phyloP scores from a whole-genome alignment of 768 basidiomycete genomes.

The Mycena venus region DNA sequence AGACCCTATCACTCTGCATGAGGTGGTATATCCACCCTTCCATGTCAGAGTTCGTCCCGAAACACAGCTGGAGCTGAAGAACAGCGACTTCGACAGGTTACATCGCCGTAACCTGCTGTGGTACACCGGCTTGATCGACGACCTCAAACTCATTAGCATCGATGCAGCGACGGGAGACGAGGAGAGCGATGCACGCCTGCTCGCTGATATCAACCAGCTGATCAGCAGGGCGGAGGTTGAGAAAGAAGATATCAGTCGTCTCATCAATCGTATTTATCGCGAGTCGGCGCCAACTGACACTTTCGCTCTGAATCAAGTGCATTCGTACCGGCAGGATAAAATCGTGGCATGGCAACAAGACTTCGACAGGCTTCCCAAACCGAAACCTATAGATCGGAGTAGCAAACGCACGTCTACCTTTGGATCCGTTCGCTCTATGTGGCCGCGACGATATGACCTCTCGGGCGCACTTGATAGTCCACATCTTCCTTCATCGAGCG shows the following conservation, averaged over 20 bases:
- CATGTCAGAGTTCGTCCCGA: constrained; percentile 89
- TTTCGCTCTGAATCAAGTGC: constrained; percentile 87
- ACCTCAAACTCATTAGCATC: constrained; percentile 81
- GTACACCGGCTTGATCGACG: constrained; percentile 83
- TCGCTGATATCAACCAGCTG: constrained; percentile 73
- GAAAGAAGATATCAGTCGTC: constrained; percentile 75
- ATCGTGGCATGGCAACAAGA: constrained; percentile 98
- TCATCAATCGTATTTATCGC: constrained; percentile 86
- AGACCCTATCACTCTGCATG: constrained; percentile 85
- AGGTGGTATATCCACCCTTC: constrained; percentile 91
- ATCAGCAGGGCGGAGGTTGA: constrained; percentile 83
- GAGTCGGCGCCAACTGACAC: constrained; percentile 88
- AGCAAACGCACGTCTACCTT: constrained; percentile 74
- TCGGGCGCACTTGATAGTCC: constrained; percentile 65
- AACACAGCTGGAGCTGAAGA: constrained; percentile 90
- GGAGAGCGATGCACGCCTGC: constrained; percentile 72
- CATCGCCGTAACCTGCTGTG: constrained; percentile 78
- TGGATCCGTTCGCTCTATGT: constrained; percentile 78
- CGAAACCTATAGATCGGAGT: constrained; percentile 66
- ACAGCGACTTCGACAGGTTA: constrained; percentile 87
- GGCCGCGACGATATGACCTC: constrained; percentile 74
- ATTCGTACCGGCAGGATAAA: constrained; percentile 90
- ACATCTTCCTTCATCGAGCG: constrained; percentile 71
- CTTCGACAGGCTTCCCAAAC: constrained; percentile 87
- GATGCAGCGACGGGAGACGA: constrained; percentile 87